Evolutionary conservation across 2,329 filamentous ascomycete genomes (phyloP).

Genomic region (Bimuria novae-zelandiae): DNA sequence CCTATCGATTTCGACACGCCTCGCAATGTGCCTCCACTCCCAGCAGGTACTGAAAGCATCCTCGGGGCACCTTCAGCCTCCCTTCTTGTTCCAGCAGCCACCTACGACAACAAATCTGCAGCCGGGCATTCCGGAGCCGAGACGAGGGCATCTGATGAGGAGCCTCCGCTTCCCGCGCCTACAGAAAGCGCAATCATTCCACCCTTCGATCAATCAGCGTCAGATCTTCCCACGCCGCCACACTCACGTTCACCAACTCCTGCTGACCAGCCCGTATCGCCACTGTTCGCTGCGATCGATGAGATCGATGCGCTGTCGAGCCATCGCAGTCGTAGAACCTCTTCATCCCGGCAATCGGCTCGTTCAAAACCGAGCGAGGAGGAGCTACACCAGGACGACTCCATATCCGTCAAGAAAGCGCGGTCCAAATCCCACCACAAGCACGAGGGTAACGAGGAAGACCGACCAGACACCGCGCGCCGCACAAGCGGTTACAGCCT

Average conservation of each 20-base stretch:
- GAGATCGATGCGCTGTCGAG: constrained; percentile 40
- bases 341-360: constrained; percentile 37
- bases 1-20: constrained; percentile 34
- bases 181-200: constrained; percentile 32
- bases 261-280: constrained; percentile 30
- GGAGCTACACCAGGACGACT: constrained; percentile 11
- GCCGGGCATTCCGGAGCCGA: not conserved
- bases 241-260: constrained; percentile 32
- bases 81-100: not conserved
- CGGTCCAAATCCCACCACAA: constrained; percentile 6
- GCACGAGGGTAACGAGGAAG: constrained; percentile 6
- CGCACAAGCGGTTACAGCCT: constrained; percentile 39
- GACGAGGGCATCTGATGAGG: not conserved
- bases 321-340: constrained; percentile 30
- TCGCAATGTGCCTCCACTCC: constrained; percentile 20
- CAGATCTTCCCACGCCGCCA: constrained; percentile 29
- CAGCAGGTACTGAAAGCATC: constrained; percentile 2
- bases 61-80: constrained; percentile 3
- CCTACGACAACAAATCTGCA: not conserved
- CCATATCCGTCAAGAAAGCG: constrained; percentile 21
- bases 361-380: constrained; percentile 29
- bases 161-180: constrained; percentile 13
- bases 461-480: constrained; percentile 24
- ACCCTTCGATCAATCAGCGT: constrained; percentile 16
- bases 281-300: constrained; percentile 41